Base-by-base conservation (phyloP, 805 yeast species). In the Zygosaccharomyces siamensis region DNA sequence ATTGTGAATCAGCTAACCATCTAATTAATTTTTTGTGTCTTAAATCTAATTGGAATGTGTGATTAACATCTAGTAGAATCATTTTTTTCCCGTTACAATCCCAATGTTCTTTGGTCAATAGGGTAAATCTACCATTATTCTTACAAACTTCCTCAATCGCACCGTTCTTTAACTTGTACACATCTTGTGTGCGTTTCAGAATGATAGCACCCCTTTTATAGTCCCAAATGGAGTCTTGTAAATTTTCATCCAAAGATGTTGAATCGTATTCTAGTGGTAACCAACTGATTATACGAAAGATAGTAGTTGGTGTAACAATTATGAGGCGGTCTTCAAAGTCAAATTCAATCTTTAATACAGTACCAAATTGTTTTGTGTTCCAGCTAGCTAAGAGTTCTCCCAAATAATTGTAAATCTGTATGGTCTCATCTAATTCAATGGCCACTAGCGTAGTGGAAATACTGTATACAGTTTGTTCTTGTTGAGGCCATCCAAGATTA, bases 401-500 rank as follows among this genome's bases (percentile, higher is more conserved):
- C 10, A 66, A 58, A 53, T 70, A 74, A 47, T 78, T 73, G 12
- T 60, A 60, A 5, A 78, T 43, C 24, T 72, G 66, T 8, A 72
- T 53, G 3, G 48, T 40, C 14, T 53, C 54, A 3, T 46, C 54
- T 3, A 59, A 55, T 10, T 72, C 71, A 45, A 74, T 72, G 0
- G 77, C 76, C 3, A 78, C 68, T 2, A 66, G 60, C 0, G 69
- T 68, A 14, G 71, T 69, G 14, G 73, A 67, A 57, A 80, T 61
- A 1, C 70, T 74, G 58, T 78, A 54, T 18, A 40, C 47, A 18
- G 39, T 23, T 7, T 48, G 37, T 5, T 46, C 46, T 20, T 49
- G 51, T 4, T 41, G 46, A 16, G 62, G 60, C 59, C 63, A 56
- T 36, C 54, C 45, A 27, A 64, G 46, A 7, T 49, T 47, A 39